These are phyloP conservation scores for Hypocreales sp. DNA, from an alignment of 2,329 filamentous ascomycete genomes.

Conservation along the genomic window DNA sequence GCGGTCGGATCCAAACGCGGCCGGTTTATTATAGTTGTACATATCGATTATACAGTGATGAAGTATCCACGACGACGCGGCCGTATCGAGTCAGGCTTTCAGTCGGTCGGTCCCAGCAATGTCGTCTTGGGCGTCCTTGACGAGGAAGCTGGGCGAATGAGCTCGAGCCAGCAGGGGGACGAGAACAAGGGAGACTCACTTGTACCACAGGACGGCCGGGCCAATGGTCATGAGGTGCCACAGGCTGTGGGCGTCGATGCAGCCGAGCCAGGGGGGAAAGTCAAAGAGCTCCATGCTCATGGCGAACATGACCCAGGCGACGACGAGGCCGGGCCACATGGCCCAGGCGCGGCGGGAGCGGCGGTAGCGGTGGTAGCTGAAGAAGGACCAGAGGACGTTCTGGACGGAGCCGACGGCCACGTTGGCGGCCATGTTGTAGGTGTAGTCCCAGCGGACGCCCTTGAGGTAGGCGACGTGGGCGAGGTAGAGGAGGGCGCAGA, in stretches of 20 bases:
- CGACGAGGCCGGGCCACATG: slow-evolving; percentile 77
- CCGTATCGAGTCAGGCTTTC: slow-evolving; percentile 49
- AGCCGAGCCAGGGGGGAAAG: slow-evolving; percentile 70
- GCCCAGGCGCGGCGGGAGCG: slow-evolving; percentile 64
- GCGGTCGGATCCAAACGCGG: too few species aligned
- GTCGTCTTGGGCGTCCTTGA: slow-evolving; percentile 76
- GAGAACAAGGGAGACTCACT: slow-evolving; percentile 49
- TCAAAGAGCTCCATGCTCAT: slow-evolving; percentile 96
- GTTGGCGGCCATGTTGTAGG: slow-evolving; percentile 96
- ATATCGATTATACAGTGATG: not conserved
- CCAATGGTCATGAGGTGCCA: slow-evolving; percentile 92
- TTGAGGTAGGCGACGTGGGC: slow-evolving; percentile 73
- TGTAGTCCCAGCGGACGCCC: slow-evolving; percentile 83
- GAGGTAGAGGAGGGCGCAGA: slow-evolving; percentile 57
- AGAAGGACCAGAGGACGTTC: slow-evolving; percentile 75
- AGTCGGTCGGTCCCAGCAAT: slow-evolving; percentile 51
- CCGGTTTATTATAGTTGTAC: too few species aligned
- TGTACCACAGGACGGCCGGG: slow-evolving; percentile 85
- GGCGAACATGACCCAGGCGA: slow-evolving; percentile 78
- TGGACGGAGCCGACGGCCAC: slow-evolving; percentile 66
- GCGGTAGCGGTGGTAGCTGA: slow-evolving; percentile 60
- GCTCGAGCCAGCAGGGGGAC: too few species aligned
- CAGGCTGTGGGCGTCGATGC: slow-evolving; percentile 82
- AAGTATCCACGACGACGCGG: too few species aligned
- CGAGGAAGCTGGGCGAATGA: slow-evolving; percentile 62